Evolutionary conservation across 2,329 filamentous ascomycete genomes (phyloP).

Genomic region (Shiraia sp.): DNA sequence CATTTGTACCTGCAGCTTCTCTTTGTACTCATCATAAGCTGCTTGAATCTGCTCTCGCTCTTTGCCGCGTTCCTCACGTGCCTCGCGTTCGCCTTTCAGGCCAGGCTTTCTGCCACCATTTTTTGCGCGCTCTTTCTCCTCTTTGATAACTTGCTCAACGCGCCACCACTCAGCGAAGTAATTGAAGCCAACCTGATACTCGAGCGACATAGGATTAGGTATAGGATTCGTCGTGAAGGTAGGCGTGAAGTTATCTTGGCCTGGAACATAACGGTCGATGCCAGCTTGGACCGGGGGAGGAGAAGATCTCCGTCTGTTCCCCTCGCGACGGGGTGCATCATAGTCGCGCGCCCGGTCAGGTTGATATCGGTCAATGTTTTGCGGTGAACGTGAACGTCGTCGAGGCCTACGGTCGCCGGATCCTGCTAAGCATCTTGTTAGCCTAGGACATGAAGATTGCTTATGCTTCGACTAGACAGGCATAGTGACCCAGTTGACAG

Average conservation of each 20-base stretch:
- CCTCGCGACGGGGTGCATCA: slow-evolving; percentile 64
- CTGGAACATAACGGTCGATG: slow-evolving; percentile 84
- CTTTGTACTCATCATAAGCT: slow-evolving; percentile 68
- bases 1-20: slow-evolving; percentile 71
- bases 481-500: background rate
- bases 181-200: slow-evolving; percentile 82
- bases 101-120: slow-evolving; percentile 70
- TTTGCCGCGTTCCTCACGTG: slow-evolving; percentile 74
- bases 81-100: slow-evolving; percentile 66
- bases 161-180: slow-evolving; percentile 89
- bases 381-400: slow-evolving; percentile 71
- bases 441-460: background rate
- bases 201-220: slow-evolving; percentile 70
- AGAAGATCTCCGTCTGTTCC: slow-evolving; percentile 63
- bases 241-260: slow-evolving; percentile 63
- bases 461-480: background rate
- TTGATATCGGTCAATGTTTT: slow-evolving; percentile 75
- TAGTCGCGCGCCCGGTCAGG: slow-evolving; percentile 72
- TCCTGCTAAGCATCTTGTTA: slow-evolving; percentile 15
- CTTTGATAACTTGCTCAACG: slow-evolving; percentile 78
- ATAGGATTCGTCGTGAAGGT: slow-evolving; percentile 66
- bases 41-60: slow-evolving; percentile 78
- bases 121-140: slow-evolving; percentile 73
- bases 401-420: slow-evolving; percentile 41
- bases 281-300: slow-evolving; percentile 65